These are phyloP conservation scores for Ophiosphaerella korrae DNA, from an alignment of 2,329 filamentous ascomycete genomes.

Conservation along the genomic window DNA sequence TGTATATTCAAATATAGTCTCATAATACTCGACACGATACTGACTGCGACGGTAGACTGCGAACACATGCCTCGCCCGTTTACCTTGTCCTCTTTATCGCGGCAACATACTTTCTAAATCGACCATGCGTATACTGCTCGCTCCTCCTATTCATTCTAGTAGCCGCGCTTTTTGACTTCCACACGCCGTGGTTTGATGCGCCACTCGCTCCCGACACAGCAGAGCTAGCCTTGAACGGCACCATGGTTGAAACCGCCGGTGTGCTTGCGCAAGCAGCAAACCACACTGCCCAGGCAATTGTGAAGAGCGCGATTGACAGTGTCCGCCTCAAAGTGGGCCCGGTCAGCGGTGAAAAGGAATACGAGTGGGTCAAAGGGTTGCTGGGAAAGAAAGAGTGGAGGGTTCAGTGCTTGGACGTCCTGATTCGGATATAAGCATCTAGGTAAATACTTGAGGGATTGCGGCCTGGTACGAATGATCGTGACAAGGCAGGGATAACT, in stretches of 20 bases:
- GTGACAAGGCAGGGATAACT: background rate
- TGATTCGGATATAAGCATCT: conserved; percentile 65
- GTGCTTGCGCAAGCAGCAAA: conserved; percentile 70
- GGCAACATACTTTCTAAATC: conserved; percentile 94
- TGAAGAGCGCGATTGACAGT: conserved; percentile 36
- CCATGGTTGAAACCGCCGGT: conserved; percentile 62
- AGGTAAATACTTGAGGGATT: background rate
- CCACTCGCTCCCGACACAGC: conserved; percentile 51
- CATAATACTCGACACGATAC: conserved; percentile 1
- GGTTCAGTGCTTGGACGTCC: conserved; percentile 87
- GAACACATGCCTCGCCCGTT: conserved; percentile 55
- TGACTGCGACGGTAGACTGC: conserved; percentile 30
- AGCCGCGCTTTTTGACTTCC: conserved; percentile 92
- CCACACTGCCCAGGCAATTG: conserved; percentile 46
- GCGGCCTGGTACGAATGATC: background rate
- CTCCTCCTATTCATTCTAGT: conserved; percentile 94
- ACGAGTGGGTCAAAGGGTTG: conserved; percentile 81
- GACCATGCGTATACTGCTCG: conserved; percentile 97
- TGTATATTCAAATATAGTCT: conserved; percentile 47
- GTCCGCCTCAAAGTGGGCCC: conserved; percentile 48
- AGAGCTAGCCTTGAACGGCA: conserved; percentile 39
- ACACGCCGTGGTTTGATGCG: conserved; percentile 92
- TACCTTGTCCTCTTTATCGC: conserved; percentile 66
- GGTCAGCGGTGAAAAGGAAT: conserved; percentile 68
- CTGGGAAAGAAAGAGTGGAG: conserved; percentile 86